Base-by-base conservation (phyloP, 1,284 basidiomycete genomes). In the Trichosporon sp. region DNA sequence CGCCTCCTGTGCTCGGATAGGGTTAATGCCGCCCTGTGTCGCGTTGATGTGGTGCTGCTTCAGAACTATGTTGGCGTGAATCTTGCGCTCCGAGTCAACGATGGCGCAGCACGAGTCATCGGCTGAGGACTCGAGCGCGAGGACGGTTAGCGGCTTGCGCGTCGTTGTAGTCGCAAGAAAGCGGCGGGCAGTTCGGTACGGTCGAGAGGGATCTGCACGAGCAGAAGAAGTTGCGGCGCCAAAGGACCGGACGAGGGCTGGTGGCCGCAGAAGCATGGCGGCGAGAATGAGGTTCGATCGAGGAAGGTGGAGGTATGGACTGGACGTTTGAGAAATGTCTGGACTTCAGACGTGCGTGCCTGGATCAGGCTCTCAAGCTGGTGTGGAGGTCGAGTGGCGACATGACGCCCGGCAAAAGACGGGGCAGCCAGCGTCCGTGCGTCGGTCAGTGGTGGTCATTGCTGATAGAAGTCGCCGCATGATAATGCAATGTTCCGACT, bases 31-130 rank as follows among this genome's bases (percentile, higher is more conserved):
- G 1, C 92, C 91, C 78, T 87, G 91, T 40, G 79, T 77, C 1
- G 74, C 78, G 72, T 85, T 84, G 31, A 81, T 72, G 31, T 87
- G 77, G 76, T 91, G 87, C 78, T 96, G 94, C 78, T 90, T 92
- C 51, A 92, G 84, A 70, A 96, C 91, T 7, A 95, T 87, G 81
- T 93, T 95, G 2, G 92, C 90, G 66, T 92, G 88, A 65, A 97
- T 90, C 69, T 86, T 77, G 8, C 89, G 87, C 26, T 88, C 84
- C 0, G 89, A 90, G 37, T 88, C 87, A 65, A 96, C 90, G 68
- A 97, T 86, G 1, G 93, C 91, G 16, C 90, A 92, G 77, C 93
- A 95, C 1, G 93, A 91, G 80, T 96, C 94, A 82, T 97, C 94
- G 5, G 94, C 94, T 11, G 92, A 94, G 0, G 91, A 85, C 75